These are phyloP conservation scores for Trametes coccinea DNA, from an alignment of 768 basidiomycete genomes.

Conservation along the genomic window DNA sequence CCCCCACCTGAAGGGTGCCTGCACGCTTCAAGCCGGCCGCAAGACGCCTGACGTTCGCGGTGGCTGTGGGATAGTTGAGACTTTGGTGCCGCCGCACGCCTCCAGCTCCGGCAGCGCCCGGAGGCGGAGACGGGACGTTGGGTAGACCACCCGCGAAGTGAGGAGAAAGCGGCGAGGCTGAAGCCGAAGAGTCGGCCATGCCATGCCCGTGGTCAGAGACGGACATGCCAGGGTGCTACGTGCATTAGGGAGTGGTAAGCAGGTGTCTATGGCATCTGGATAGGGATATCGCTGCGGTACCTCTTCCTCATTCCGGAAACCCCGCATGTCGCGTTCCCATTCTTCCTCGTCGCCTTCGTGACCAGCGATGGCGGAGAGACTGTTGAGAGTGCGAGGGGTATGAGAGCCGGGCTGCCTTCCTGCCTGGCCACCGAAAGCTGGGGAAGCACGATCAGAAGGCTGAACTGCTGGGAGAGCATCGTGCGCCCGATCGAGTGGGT, in stretches of 20 bases:
- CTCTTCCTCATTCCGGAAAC: slow-evolving; percentile 65
- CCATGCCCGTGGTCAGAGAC: slow-evolving; percentile 37
- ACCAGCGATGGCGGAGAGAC: slow-evolving; percentile 80
- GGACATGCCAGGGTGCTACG: slow-evolving; percentile 37
- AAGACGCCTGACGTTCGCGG: slow-evolving; percentile 49
- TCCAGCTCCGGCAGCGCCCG: slow-evolving; percentile 48
- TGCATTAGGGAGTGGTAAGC: slow-evolving; percentile 18
- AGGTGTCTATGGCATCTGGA: not conserved
- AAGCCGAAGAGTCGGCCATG: slow-evolving; percentile 50
- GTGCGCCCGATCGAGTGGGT: slow-evolving; percentile 14
- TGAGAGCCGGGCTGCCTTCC: slow-evolving; percentile 57
- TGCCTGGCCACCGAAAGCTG: slow-evolving; percentile 54
- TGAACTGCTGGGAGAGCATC: not conserved
- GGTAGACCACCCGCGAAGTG: slow-evolving; percentile 49
- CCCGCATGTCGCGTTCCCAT: slow-evolving; percentile 71
- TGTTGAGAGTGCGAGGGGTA: slow-evolving; percentile 77
- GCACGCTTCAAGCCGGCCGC: slow-evolving; percentile 65
- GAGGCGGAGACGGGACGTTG: slow-evolving; percentile 68
- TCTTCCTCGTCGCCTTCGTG: slow-evolving; percentile 89
- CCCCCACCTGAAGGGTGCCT: slow-evolving; percentile 65
- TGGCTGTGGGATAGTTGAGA: slow-evolving; percentile 69
- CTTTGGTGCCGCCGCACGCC: slow-evolving; percentile 80
- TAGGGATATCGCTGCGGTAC: slow-evolving; percentile 37
- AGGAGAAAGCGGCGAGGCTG: slow-evolving; percentile 62
- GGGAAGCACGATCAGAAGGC: slow-evolving; percentile 10